These are phyloP conservation scores for Colletotrichum lindemuthianum DNA, from an alignment of 2,329 filamentous ascomycete genomes.

Conservation along the genomic window DNA sequence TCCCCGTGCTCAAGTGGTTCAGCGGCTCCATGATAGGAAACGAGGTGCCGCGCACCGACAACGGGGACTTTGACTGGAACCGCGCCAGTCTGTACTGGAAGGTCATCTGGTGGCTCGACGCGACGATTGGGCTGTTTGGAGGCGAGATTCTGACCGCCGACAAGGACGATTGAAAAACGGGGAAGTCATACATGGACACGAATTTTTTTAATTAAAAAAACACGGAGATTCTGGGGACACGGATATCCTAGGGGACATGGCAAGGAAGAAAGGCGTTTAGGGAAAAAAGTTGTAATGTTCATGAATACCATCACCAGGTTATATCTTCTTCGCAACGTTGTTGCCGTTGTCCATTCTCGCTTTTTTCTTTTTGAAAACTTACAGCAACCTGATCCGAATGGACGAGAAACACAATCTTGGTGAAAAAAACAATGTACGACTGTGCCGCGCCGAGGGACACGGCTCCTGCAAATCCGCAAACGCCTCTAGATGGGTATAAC, in stretches of 20 bases:
- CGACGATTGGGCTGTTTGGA: conserved; percentile 66
- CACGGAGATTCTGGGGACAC: too few relatives aligned
- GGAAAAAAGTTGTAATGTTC: conserved; percentile 7
- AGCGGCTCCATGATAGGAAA: conserved; percentile 78
- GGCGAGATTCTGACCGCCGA: conserved; percentile 67
- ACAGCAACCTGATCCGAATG: not conserved
- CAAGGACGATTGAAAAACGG: conserved; percentile 61
- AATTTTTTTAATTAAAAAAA: not conserved
- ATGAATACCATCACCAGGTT: conserved; percentile 18
- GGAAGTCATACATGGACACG: too few relatives aligned
- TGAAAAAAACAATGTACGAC: conserved; percentile 11
- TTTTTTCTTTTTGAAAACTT: not conserved
- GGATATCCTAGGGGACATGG: not conserved
- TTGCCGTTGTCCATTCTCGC: not conserved
- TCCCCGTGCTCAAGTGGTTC: conserved; percentile 79
- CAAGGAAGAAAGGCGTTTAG: conserved; percentile 9
- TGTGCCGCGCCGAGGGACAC: conserved; percentile 4
- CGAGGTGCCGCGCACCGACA: conserved; percentile 76
- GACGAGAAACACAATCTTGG: not conserved
- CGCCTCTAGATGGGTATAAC: conserved; percentile 36
- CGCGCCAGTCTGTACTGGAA: conserved; percentile 74
- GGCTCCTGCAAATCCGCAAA: conserved; percentile 7
- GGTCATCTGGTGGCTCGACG: conserved; percentile 71
- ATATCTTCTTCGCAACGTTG: not conserved
- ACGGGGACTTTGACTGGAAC: conserved; percentile 81